Evolutionary conservation across 208 protist species (phyloP), one percentile per base, ranked within the genome.

Genomic region (Leishmania major): DNA sequence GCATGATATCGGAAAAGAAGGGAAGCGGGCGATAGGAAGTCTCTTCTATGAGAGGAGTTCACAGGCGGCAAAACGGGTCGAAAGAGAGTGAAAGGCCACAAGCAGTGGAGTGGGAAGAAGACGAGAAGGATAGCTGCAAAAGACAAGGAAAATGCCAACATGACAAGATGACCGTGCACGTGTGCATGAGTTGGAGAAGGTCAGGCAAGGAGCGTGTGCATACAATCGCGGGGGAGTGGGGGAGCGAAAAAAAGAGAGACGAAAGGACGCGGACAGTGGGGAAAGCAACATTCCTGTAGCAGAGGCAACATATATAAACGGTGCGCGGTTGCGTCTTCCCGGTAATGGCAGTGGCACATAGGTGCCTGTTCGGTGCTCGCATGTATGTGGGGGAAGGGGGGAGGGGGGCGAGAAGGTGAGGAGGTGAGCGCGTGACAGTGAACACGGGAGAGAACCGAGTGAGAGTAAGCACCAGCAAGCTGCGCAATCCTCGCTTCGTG

Each of bases 101-200:
- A 73, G 11, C 69, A 73, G 40, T 17, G 69, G 69, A 53, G 43
- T 17, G 45, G 25, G 25, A 49, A 17, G 40, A 31, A 73, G 31
- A 51, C 5, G 43, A 11, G 10, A 35, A 35, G 15, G 25, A 47
- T 53, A 53, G 6, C 35, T 76, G 49, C 15, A 45, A 76, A 53
- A 55, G n/a, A 73, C 1, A 79, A 49, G 53, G 31, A 81, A 79
- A 80, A 35, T n/a, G 69, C 19, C 3, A 53, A 43, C 19, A n/a
- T 28, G 37, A 51, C 69, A 73, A 51, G 22, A 73, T 22, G 40
- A 7, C 28, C 37, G 40, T 51, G 69, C 19, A 51, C 19, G 37
- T 47, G 40, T 47, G 69, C 69, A n/a, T 53, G 43, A n/a, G 25
- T 31, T n/a, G 10, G 22, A 53, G 25, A 15, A 73, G 10, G 31